These are phyloP conservation scores for Shiraia sp. DNA, from an alignment of 2,329 filamentous ascomycete genomes.

Conservation along the genomic window DNA sequence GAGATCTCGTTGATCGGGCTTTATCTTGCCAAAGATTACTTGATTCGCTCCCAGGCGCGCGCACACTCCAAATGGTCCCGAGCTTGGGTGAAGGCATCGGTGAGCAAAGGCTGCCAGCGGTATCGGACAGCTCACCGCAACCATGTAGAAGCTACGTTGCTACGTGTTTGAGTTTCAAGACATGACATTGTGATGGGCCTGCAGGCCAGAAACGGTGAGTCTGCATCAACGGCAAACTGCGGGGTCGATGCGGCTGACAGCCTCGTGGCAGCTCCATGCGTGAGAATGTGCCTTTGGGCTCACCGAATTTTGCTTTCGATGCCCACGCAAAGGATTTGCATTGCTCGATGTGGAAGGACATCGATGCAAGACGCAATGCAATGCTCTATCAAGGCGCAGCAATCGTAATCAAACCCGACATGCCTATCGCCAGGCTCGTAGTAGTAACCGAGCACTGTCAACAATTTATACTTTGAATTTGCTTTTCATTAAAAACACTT, in stretches of 20 bases:
- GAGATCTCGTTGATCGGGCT: constrained; percentile 6
- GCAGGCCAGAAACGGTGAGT: constrained; percentile 18
- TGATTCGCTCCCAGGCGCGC: too few relatives aligned
- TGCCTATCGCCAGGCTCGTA: too few relatives aligned
- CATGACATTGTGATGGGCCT: constrained; percentile 11
- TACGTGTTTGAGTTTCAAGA: constrained; percentile 11
- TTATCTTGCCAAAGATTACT: too few relatives aligned
- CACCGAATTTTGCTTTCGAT: constrained; percentile 2
- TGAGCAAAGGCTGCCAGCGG: background rate
- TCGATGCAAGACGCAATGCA: constrained; percentile 6
- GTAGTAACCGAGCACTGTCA: too few relatives aligned
- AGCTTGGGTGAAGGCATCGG: background rate
- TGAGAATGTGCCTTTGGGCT: constrained; percentile 13
- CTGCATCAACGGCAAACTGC: constrained; percentile 15
- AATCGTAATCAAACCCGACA: too few relatives aligned
- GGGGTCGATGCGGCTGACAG: constrained; percentile 20
- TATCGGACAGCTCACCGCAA: constrained; percentile 6
- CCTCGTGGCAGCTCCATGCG: constrained; percentile 12
- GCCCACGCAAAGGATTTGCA: background rate
- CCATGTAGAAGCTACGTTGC: constrained; percentile 3
- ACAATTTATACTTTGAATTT: too few relatives aligned
- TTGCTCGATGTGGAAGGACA: constrained; percentile 1
- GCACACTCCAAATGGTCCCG: background rate
- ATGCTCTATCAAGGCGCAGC: too few relatives aligned
- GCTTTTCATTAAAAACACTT: too few relatives aligned